phyloP scores from a whole-genome alignment of 208 protist genomes.

The Leishmania aethiopica region DNA sequence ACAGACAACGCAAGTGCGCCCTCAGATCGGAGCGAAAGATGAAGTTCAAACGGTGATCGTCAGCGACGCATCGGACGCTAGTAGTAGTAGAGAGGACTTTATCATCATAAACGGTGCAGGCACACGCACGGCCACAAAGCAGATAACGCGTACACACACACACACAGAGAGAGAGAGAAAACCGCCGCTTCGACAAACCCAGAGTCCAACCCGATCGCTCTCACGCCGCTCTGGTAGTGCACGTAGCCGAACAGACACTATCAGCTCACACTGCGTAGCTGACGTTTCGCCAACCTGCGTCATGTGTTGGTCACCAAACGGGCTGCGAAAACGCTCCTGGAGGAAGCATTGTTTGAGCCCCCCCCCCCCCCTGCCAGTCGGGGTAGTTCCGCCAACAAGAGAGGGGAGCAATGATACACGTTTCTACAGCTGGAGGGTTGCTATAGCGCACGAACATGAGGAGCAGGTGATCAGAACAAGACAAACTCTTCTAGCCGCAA shows the following conservation, averaged over 20 bases:
- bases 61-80: constrained; percentile 22
- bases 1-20: constrained; percentile 3
- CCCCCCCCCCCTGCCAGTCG: too few relatives aligned
- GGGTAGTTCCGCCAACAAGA: too few relatives aligned
- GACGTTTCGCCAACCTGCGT: constrained; percentile 1
- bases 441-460: too few relatives aligned
- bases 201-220: not conserved
- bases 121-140: not conserved
- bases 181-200: not conserved
- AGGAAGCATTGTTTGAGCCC: too few relatives aligned
- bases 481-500: too few relatives aligned
- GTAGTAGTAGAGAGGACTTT: constrained; percentile 41
- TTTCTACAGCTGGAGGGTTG: too few relatives aligned
- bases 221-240: constrained; percentile 35
- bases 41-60: constrained; percentile 43
- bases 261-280: constrained; percentile 39
- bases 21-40: constrained; percentile 69
- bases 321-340: too few relatives aligned
- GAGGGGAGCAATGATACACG: too few relatives aligned
- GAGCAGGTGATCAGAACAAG: too few relatives aligned
- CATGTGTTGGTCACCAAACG: too few relatives aligned
- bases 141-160: not conserved
- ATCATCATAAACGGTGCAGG: constrained; percentile 21
- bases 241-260: constrained; percentile 23
- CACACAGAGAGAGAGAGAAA: not conserved